phyloP scores from a whole-genome alignment of 768 basidiomycete species.

The Trametes punicea region DNA sequence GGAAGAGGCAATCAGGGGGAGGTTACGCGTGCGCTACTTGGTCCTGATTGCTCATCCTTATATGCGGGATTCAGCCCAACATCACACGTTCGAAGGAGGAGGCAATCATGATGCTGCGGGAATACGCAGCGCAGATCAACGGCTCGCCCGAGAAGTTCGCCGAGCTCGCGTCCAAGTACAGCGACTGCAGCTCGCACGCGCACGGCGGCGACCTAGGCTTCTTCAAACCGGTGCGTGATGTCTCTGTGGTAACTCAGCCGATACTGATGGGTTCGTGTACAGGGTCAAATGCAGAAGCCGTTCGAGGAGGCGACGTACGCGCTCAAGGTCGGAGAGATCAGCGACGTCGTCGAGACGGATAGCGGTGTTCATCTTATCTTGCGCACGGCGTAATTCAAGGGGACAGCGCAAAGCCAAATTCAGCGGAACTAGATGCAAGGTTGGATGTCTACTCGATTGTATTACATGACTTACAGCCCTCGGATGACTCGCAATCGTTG shows the following conservation, averaged over 20 bases:
- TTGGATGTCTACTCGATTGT: neutral
- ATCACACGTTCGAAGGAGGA: slow-evolving; percentile 89
- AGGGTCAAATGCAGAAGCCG: slow-evolving; percentile 93
- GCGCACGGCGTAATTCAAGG: slow-evolving; percentile 57
- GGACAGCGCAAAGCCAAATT: neutral
- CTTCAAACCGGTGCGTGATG: slow-evolving; percentile 51
- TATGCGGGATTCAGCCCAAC: slow-evolving; percentile 42
- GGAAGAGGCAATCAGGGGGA: neutral
- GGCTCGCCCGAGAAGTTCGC: slow-evolving; percentile 59
- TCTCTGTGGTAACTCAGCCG: neutral
- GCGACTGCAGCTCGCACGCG: slow-evolving; percentile 86
- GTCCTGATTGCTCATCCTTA: neutral
- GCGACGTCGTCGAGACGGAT: slow-evolving; percentile 81
- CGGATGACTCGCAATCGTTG: neutral
- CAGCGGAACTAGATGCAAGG: neutral
- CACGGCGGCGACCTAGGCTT: slow-evolving; percentile 84
- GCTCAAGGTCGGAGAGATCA: slow-evolving; percentile 71
- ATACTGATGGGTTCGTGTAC: neutral
- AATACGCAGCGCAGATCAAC: slow-evolving; percentile 60
- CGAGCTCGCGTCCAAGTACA: slow-evolving; percentile 69
- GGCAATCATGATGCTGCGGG: slow-evolving; percentile 74
- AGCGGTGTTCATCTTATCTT: slow-evolving; percentile 94
- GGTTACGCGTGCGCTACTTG: neutral
- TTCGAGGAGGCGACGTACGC: slow-evolving; percentile 88
- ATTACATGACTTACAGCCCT: neutral